Conservation (phyloP, 2,329 filamentous ascomycete genomes). For the Botrytis deweyae region DNA sequence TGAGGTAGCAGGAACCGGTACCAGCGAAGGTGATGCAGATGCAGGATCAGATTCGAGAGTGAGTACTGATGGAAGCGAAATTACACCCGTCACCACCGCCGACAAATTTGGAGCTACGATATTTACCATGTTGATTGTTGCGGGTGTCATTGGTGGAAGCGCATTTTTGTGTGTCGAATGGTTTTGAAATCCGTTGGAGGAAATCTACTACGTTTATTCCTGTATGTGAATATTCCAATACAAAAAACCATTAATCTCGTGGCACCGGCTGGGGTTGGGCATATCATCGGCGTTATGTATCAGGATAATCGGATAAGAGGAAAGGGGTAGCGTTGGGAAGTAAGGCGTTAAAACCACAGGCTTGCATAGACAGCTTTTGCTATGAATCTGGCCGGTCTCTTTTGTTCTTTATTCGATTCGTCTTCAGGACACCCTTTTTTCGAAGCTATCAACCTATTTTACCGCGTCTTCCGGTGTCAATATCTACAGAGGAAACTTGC, state of each 20-base stretch:
- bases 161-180: constrained; percentile 49
- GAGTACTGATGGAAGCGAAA: constrained; percentile 14
- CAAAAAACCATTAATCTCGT: neutral
- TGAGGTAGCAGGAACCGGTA: constrained; percentile 52
- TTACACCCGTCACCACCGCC: constrained; percentile 43
- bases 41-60: constrained; percentile 26
- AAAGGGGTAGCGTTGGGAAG: neutral
- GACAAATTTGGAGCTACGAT: constrained; percentile 70
- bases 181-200: constrained; percentile 15
- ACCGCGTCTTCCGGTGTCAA: too few species aligned
- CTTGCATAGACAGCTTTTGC: neutral
- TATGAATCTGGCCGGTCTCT: neutral
- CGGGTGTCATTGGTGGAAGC: constrained; percentile 53
- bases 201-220: constrained; percentile 8
- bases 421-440: neutral
- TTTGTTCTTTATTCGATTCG: neutral
- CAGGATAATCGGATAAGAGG: neutral
- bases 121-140: constrained; percentile 54
- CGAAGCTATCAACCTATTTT: neutral
- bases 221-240: neutral
- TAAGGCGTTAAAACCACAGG: neutral
- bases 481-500: neutral
- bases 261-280: neutral
- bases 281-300: constrained; percentile 11
- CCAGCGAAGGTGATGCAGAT: constrained; percentile 44